Conservation (phyloP, 2,329 filamentous ascomycete species). For the Xylariomycetidae sp. region DNA sequence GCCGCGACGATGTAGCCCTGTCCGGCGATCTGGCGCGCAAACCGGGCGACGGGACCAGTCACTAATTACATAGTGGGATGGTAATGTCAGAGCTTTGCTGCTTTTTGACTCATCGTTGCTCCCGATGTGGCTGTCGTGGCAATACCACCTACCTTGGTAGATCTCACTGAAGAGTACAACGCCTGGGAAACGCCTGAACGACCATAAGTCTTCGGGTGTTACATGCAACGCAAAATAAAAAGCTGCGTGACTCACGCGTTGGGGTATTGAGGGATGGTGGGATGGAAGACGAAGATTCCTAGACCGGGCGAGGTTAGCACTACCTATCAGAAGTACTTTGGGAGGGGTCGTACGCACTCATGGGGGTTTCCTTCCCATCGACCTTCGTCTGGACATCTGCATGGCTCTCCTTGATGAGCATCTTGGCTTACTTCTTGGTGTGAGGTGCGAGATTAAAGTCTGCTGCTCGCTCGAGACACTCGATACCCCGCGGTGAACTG, state of each 20-base stretch:
- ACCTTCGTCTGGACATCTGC: conserved; percentile 45
- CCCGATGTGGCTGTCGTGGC: neutral
- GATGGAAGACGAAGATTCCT: conserved; percentile 90
- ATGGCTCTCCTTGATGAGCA: conserved; percentile 52
- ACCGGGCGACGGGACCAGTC: conserved; percentile 83
- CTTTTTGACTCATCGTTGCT: conserved; percentile 1
- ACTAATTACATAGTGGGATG: conserved; percentile 46
- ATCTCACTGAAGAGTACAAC: conserved; percentile 91
- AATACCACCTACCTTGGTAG: conserved; percentile 68
- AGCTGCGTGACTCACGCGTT: conserved; percentile 57
- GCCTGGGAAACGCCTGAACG: conserved; percentile 64
- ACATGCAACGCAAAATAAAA: conserved; percentile 5
- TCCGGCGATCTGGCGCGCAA: conserved; percentile 85
- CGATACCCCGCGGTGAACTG: neutral
- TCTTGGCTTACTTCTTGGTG: conserved; percentile 26
- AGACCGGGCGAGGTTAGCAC: neutral
- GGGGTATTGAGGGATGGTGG: conserved; percentile 77
- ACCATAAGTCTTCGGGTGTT: neutral
- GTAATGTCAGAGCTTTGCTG: too few relatives aligned
- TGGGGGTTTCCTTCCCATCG: conserved; percentile 49
- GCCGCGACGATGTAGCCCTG: conserved; percentile 93
- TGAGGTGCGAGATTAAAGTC: too few relatives aligned
- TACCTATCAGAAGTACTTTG: conserved; percentile 1
- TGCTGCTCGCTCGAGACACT: too few relatives aligned
- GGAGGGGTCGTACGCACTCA: conserved; percentile 37